Base-by-base conservation (phyloP, 2,329 filamentous ascomycete genomes). In the Alternaria sp. region DNA sequence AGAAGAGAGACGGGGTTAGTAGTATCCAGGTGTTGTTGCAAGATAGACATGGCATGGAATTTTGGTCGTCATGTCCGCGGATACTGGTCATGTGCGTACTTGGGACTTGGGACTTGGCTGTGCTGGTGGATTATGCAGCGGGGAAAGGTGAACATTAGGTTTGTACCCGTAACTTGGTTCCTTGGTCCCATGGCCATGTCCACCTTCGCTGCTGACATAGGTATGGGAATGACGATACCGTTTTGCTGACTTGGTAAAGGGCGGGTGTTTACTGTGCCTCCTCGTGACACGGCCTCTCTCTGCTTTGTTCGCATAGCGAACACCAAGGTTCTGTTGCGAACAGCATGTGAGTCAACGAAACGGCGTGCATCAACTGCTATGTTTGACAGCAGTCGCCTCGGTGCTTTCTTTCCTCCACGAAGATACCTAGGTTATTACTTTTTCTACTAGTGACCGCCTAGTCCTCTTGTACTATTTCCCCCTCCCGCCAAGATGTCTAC, bases 291-390 rank as follows among this genome's bases (percentile, higher is more conserved):
- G n/a, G n/a, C 13, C 32, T 40, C 36, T 40, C 32, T 40, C 36
- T 40, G 36, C 36, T 40, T 40, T 17, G n/a, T 40, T 40, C 36
- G 36, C 36, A 40, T 40, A 4, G 36, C 36, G 36, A 40, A 17
- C 8, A 17, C 0, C 36, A 40, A 40, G 15, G 4, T 10, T 15
- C 32, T 9, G 2, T 36, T n/a, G 15, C 32, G 32, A 40, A n/a
- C 32, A 40, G 15, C 1, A 40, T 3, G 4, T 40, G 36, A 40
- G 36, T 40, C 36, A 40, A 40, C 36, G 36, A 17, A 40, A 40
- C 36, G 36, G 36, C 32, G 15, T 17, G 15, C 0, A n/a, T 40
- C 2, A 17, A 3, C 0, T n/a, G 1, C 15, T 7, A 5, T 0
- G 15, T 17, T 40, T 40, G 32, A 40, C 36, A 3, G 36, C 36